Evolutionary conservation across 1,284 basidiomycete species (phyloP), one percentile per base, ranked within the genome.

Genomic region (Boletus semigastroideus): DNA sequence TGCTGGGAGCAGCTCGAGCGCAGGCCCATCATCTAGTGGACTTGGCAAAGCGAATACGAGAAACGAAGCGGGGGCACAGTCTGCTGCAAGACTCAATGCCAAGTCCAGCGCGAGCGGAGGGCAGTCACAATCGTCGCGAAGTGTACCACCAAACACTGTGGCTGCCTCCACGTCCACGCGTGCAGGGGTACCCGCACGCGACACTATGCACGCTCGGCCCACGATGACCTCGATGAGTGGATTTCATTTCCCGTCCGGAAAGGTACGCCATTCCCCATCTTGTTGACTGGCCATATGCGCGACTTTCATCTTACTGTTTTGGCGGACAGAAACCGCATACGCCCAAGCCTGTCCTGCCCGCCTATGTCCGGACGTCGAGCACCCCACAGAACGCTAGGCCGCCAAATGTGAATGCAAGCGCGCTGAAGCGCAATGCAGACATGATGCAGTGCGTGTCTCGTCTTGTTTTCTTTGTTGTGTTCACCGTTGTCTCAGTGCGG

Each of bases 231-330:
- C 81, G 0, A 70, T 75, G 58, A 81, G 82, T 28, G 79, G 78
- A 0, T 84, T 80, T 59, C 71, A 78, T 59, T 78, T 79, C 53
- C 77, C 79, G 1, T 60, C 73, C 38, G 77, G 74, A n/a, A 65
- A 72, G 63, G 79, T 79, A 59, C 12, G 2, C 13, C n/a, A n/a
- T n/a, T n/a, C n/a, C n/a, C n/a, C n/a, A n/a, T n/a, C 1, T 22
- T 6, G 14, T 31, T 54, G 17, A 51, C 40, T 42, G 36, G 14
- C 7, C 52, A 33, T 52, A 53, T 59, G 58, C 40, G 42, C 36
- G 34, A 41, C 25, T 11, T 19, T 28, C 1, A 5, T 3, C 25
- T 2, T 12, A 2, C 30, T 10, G 5, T 27, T 38, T 20, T 10
- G 22, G 6, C 8, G 39, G 2, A 5, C 20, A 61, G 60, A 56